phyloP scores from a whole-genome alignment of 176 grass and related monocot genomes.

The Poa pratensis region DNA sequence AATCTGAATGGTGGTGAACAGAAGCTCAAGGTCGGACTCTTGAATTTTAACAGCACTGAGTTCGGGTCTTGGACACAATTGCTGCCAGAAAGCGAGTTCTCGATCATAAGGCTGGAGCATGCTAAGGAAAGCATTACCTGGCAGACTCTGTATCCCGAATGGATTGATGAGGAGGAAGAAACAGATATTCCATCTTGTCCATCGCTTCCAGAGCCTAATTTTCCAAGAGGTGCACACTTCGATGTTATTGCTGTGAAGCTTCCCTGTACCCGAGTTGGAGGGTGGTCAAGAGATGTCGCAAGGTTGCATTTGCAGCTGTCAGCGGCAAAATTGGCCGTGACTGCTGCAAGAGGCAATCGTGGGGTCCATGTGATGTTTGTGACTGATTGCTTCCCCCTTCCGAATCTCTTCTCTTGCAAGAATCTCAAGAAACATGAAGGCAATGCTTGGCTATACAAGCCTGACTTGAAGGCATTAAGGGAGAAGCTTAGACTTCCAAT shows the following conservation, averaged over 20 bases:
- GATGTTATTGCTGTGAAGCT: slow-evolving; percentile 92
- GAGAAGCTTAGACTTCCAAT: slow-evolving; percentile 82
- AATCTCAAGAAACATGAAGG: slow-evolving; percentile 73
- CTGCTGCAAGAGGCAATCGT: slow-evolving; percentile 51
- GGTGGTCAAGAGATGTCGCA: slow-evolving; percentile 86
- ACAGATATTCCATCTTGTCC: slow-evolving; percentile 82
- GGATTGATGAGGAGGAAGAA: slow-evolving; percentile 98
- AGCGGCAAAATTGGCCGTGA: slow-evolving; percentile 74
- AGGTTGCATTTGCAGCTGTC: slow-evolving; percentile 86
- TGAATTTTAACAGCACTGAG: slow-evolving; percentile 88
- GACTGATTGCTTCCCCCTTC: slow-evolving; percentile 81
- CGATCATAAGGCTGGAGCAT: slow-evolving; percentile 62
- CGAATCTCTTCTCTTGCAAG: slow-evolving; percentile 88
- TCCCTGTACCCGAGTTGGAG: slow-evolving; percentile 59
- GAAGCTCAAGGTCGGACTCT: slow-evolving; percentile 66
- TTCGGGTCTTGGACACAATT: slow-evolving; percentile 63
- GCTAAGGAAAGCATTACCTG: slow-evolving; percentile 73
- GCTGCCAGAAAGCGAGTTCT: slow-evolving; percentile 71
- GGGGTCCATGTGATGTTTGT: slow-evolving; percentile 78
- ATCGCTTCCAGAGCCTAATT: slow-evolving; percentile 60
- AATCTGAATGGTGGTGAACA: slow-evolving; percentile 49
- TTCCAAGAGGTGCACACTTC: slow-evolving; percentile 50
- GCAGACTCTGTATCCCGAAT: slow-evolving; percentile 85
- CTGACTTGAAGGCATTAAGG: slow-evolving; percentile 64
- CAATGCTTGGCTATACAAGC: slow-evolving; percentile 80